Base-by-base conservation (phyloP, 805 yeast species). In the Candida cerambycidarum region DNA sequence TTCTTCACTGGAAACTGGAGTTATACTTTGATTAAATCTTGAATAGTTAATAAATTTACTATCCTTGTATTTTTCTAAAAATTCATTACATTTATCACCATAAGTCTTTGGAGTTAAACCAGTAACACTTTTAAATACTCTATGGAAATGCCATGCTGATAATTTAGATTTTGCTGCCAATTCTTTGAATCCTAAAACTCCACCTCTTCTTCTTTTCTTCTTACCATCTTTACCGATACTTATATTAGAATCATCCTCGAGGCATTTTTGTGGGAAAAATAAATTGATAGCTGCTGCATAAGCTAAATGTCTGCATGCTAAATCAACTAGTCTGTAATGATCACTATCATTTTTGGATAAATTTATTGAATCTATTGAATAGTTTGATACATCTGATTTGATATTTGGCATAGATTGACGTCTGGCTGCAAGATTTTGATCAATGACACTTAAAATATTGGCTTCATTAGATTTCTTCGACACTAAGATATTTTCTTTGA, bases 61-160 rank as follows among this genome's bases (percentile, higher is more conserved):
- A 23, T 55, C 61, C 41, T 57, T 60, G 39, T 36, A 52, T 32
- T 52, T 53, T 48, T 73, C 74, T 51, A 82, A 68, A 52, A 62
- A 80, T 48, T 78, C 82, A 71, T 79, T 83, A 58, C 95, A 85
- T 48, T 82, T 80, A 57, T 88, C 95, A 39, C 96, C 96, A 55
- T 88, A 88, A 5, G 87, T 83, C 67, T 88, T 86, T 17, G 95
- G 95, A 1, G 96, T 88, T 45, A 87, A 74, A 2, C 95, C 92
- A 4, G 95, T 85, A 47, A 88, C 86, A 42, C 83, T 78, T 62
- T 89, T 84, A 71, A 89, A 89, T 17, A 89, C 95, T 39, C 96
- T 71, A 69, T 89, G 96, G 63, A 89, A 89, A 63, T 89, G 96
- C 96, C 96, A 89, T 18, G 96, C 93, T 9, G 88, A 79, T 45